phyloP scores from a whole-genome alignment of 1,284 basidiomycete species.

The Ceratobasidium sp. region DNA sequence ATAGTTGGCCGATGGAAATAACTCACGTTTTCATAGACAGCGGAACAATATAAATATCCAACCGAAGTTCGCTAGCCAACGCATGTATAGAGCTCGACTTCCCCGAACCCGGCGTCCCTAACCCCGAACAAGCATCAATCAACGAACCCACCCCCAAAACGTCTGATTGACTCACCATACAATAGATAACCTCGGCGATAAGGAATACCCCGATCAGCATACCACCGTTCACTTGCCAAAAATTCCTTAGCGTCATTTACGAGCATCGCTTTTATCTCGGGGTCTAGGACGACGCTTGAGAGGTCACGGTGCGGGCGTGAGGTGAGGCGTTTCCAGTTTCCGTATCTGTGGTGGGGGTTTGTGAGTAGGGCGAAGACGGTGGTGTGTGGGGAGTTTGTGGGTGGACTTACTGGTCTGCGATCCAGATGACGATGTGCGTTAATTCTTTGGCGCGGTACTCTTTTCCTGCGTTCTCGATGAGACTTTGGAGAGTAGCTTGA shows the following conservation, averaged over 20 bases:
- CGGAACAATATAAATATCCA: conserved; percentile 71
- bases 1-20: background rate
- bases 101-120: conserved; percentile 55
- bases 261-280: conserved; percentile 63
- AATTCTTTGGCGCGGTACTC: conserved; percentile 62
- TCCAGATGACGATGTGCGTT: conserved; percentile 64
- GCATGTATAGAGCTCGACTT: conserved; percentile 69
- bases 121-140: conserved; percentile 1
- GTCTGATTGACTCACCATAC: conserved; percentile 65
- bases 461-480: conserved; percentile 63
- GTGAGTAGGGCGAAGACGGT: background rate
- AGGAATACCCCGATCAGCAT: conserved; percentile 65
- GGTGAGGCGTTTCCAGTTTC: conserved; percentile 62
- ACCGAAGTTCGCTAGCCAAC: conserved; percentile 65
- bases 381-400: background rate
- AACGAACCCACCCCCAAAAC: conserved; percentile 1
- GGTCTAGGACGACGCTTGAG: conserved; percentile 66
- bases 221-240: conserved; percentile 66
- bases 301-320: conserved; percentile 64
- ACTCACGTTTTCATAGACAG: conserved; percentile 65
- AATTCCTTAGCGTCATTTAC: conserved; percentile 67
- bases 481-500: conserved; percentile 60
- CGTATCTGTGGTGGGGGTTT: conserved; percentile 4
- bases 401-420: conserved; percentile 34
- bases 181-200: conserved; percentile 69